Evolutionary conservation across 345 rosid genomes (phyloP), one percentile per base, ranked within the genome.

Genomic region (Anacardium occidentale): DNA sequence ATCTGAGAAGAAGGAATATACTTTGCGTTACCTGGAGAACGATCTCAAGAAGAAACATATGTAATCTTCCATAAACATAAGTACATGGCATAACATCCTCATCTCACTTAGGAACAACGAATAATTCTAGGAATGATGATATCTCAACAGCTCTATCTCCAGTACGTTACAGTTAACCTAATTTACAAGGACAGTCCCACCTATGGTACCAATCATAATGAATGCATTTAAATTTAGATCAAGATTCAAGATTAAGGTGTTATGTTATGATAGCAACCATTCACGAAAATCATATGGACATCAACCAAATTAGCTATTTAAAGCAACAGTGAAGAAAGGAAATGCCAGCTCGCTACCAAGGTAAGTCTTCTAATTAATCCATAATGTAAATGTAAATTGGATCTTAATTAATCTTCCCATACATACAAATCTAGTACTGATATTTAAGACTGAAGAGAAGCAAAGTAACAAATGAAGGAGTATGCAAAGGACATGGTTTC

Each of bases 161-260:
- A 71, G 65, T 18, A 74, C 67, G 76, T 80, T 80, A 77, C 78
- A 63, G 67, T 71, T 77, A 77, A 80, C 83, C 83, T 77, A 77
- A 77, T 66, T 48, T 47, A 70, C 48, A 74, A 52, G 55, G 73
- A 69, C 73, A 56, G 53, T 29, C 32, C 72, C 80, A 69, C 77
- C 66, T 72, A 60, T 52, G 25, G 66, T 63, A 59, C 62, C 48
- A 69, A 63, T 75, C 63, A 64, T 52, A 51, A 37, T 55, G 12
- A 68, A 12, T 24, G 37, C 53, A 45, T 60, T 29, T 74, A 44
- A 61, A 70, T 17, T 47, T 40, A 53, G 44, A 68, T n/a, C 44
- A 68, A 26, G 51, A 62, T 57, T 57, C 18, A 57, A 4, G 51
- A 68, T 68, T 68, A 68, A 20, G 10, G 13, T 21, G 52, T 29